Percentiles rank a stretch among this genome's conserved stretches.
Conservation (phyloP, 2,329 filamentous ascomycete genomes). For the Diaporthe aspalathi region DNA sequence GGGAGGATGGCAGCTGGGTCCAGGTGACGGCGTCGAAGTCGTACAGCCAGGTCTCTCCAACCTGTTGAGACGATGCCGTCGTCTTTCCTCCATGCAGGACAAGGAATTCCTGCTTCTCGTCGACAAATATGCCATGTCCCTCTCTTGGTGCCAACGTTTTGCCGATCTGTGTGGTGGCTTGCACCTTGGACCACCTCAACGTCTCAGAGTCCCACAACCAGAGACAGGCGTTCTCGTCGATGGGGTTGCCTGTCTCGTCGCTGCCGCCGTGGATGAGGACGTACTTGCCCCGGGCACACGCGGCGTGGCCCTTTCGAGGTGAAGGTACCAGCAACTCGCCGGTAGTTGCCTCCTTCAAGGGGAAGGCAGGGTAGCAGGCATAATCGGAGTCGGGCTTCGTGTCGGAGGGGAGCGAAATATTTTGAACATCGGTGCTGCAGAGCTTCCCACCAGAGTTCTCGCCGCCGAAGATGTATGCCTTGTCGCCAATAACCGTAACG, state of each 20-base stretch:
- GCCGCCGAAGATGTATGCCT: slow-evolving; percentile 68
- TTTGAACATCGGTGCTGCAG: slow-evolving; percentile 62
- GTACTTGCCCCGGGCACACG: slow-evolving; percentile 48
- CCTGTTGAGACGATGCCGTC: slow-evolving; percentile 38
- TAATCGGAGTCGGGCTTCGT: slow-evolving; percentile 50
- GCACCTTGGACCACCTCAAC: slow-evolving; percentile 50
- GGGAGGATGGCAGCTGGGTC: slow-evolving; percentile 59
- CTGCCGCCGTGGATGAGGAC: slow-evolving; percentile 53
- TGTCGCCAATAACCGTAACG: slow-evolving; percentile 62
- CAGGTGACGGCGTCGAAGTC: slow-evolving; percentile 60
- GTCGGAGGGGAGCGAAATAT: slow-evolving; percentile 60
- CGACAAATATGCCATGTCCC: slow-evolving; percentile 51
- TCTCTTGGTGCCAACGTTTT: slow-evolving; percentile 47
- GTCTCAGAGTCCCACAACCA: slow-evolving; percentile 54
- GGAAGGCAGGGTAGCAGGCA: slow-evolving; percentile 49
- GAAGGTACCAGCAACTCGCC: slow-evolving; percentile 47
- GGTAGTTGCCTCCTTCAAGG: slow-evolving; percentile 44
- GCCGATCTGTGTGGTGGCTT: slow-evolving; percentile 47
- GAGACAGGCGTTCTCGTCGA: slow-evolving; percentile 49
- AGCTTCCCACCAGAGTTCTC: slow-evolving; percentile 52
- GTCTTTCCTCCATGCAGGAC: slow-evolving; percentile 61
- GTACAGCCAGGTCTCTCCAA: slow-evolving; percentile 63
- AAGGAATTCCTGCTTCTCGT: slow-evolving; percentile 59
- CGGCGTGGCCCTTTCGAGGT: slow-evolving; percentile 50
- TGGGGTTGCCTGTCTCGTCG: slow-evolving; percentile 45